Base-by-base conservation (phyloP, 192 early-diverging fungal species). In the Podila minutissima region DNA sequence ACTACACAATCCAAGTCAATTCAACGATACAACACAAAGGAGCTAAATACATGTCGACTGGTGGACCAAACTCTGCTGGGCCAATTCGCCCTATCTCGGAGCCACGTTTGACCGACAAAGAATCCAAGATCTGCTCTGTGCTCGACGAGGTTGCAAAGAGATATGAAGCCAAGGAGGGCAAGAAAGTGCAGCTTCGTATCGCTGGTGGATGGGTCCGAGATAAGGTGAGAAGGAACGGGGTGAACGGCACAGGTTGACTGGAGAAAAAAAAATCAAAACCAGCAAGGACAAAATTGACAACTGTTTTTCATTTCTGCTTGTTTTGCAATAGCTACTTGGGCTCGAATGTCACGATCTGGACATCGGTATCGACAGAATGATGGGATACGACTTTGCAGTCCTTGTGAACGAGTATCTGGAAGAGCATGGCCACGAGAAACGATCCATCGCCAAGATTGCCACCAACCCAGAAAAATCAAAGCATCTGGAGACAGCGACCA, bases 141-240 rank as follows among this genome's bases (percentile, higher is more conserved):
- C 87, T 97, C 24, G 78, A 82, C 26, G 75, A 77, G 8, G 93
- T 93, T 7, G 89, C 92, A 4, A 74, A 88, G 10, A 82, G 87
- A 60, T 63, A 78, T 29, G 29, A 79, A 32, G 70, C 86, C 33
- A 85, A 89, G 17, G 79, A 79, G 32, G 68, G 85, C 37, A 88
- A 87, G 35, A 77, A 63, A 41, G 77, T 94, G 67, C 85, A 89
- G 28, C 89, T 97, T 57, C 88, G 98, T 20, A 95, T 99, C 51
- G 97, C 97, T 31, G 98, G 98, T 58, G 98, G 98, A 13, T 99
- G 97, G 98, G 98, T 99, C 51, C 90, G 98, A 65, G 98, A 99
- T 83, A 99, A 99, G 86, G 92, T 94, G 75, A 31, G 60, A 11
- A 3, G 6, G 26, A 67, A 29, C 29, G 29, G 33, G 5, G 33